Evolutionary conservation across 768 basidiomycete genomes (phyloP).

Genomic region (Exidia glandulosa): DNA sequence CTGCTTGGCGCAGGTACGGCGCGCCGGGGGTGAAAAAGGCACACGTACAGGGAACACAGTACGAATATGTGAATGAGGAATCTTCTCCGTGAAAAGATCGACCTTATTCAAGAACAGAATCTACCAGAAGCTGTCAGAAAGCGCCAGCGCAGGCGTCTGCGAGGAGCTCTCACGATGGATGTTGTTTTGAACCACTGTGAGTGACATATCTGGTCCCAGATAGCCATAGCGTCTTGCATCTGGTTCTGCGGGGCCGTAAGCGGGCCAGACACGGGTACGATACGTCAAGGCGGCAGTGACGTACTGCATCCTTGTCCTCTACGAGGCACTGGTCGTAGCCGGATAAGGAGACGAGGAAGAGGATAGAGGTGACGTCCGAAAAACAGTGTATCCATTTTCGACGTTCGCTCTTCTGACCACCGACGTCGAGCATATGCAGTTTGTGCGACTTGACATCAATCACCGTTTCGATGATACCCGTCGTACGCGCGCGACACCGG

Average conservation of each 20-base stretch:
- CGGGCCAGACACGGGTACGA: not conserved
- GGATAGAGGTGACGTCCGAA: conserved; percentile 86
- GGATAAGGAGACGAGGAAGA: conserved; percentile 84
- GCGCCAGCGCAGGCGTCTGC: too few relatives aligned
- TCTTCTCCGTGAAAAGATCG: conserved; percentile 82
- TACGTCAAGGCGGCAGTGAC: conserved; percentile 19
- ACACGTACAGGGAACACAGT: conserved; percentile 72
- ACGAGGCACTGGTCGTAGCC: conserved; percentile 93
- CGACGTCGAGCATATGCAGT: conserved; percentile 85
- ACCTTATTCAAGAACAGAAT: conserved; percentile 95
- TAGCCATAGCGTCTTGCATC: conserved; percentile 98
- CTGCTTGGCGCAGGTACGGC: conserved; percentile 1
- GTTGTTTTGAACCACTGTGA: conserved; percentile 96
- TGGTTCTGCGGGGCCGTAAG: conserved; percentile 52
- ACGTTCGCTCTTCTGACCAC: conserved; percentile 87
- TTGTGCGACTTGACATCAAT: conserved; percentile 71
- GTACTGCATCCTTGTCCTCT: conserved; percentile 81
- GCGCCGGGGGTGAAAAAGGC: not conserved
- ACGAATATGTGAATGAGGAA: conserved; percentile 70
- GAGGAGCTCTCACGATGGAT: conserved; percentile 77
- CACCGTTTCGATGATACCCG: conserved; percentile 82
- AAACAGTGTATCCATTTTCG: conserved; percentile 94
- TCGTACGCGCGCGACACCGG: conserved; percentile 74
- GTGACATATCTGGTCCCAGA: conserved; percentile 97
- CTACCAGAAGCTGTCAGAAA: conserved; percentile 26